phyloP scores from a whole-genome alignment of 2,329 filamentous ascomycete species.

The Malbranchea cinnamomea region DNA sequence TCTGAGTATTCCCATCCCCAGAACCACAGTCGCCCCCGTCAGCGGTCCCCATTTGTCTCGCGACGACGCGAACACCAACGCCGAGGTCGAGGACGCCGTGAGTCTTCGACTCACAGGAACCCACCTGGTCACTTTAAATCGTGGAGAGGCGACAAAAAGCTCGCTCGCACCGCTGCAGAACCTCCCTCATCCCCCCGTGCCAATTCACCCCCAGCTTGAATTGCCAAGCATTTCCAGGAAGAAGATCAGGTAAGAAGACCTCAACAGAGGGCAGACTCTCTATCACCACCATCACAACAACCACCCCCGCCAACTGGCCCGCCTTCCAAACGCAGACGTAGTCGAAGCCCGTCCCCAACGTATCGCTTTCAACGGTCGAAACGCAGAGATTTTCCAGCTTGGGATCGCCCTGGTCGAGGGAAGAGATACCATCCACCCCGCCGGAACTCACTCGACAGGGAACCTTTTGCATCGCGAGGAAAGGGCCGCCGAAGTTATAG shows the following conservation, averaged over 20 bases:
- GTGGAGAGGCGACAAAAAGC: slow-evolving; percentile 13
- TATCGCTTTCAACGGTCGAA: slow-evolving; percentile 17
- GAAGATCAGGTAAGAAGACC: slow-evolving; percentile 12
- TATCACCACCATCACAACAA: slow-evolving; percentile 7
- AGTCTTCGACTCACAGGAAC: slow-evolving; percentile 14
- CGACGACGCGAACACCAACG: slow-evolving; percentile 19
- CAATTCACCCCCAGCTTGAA: slow-evolving; percentile 11
- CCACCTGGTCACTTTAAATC: slow-evolving; percentile 14
- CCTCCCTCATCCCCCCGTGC: slow-evolving; percentile 8
- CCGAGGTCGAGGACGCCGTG: slow-evolving; percentile 16
- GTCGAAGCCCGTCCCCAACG: slow-evolving; percentile 25
- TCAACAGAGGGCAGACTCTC: slow-evolving; percentile 17
- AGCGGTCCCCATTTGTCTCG: slow-evolving; percentile 23
- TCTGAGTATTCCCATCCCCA: too few relatives aligned
- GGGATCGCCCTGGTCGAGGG: slow-evolving; percentile 21
- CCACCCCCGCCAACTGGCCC: slow-evolving; percentile 18
- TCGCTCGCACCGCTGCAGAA: slow-evolving; percentile 13
- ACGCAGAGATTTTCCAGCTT: slow-evolving; percentile 22
- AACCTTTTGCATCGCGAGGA: slow-evolving; percentile 22
- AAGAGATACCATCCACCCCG: slow-evolving; percentile 22
- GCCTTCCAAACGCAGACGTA: slow-evolving; percentile 25
- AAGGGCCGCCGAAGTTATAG: slow-evolving; percentile 17
- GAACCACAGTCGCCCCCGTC: slow-evolving; percentile 20
- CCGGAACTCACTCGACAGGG: slow-evolving; percentile 18
- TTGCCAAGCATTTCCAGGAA: slow-evolving; percentile 10